phyloP scores from a whole-genome alignment of 2,329 filamentous ascomycete species.

The Beauveria australis region DNA sequence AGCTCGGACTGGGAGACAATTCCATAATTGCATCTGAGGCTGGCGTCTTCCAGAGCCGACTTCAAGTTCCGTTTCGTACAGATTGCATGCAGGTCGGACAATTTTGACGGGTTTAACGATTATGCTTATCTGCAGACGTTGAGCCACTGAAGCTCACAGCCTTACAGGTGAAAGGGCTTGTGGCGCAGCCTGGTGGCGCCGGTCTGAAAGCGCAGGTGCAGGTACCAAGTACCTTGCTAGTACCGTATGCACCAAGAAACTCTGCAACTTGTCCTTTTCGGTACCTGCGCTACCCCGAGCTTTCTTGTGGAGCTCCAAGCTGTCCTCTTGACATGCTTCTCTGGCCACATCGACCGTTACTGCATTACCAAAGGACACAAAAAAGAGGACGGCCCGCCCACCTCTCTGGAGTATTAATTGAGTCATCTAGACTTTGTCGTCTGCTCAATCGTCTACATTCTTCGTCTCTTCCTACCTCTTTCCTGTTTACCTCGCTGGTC shows the following conservation, averaged over 20 bases:
- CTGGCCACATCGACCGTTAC: slow-evolving; percentile 10
- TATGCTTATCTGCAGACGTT: too few species aligned
- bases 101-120: too few species aligned
- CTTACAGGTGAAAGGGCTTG: background rate
- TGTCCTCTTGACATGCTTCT: slow-evolving; percentile 3
- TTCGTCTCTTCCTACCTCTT: background rate
- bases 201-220: background rate
- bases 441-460: background rate
- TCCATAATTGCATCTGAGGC: too few species aligned
- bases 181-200: background rate
- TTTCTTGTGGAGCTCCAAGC: background rate
- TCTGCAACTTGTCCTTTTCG: slow-evolving; percentile 30
- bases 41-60: too few species aligned
- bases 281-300: background rate
- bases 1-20: too few species aligned
- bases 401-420: background rate
- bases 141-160: background rate
- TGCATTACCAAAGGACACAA: background rate
- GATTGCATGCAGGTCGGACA: too few species aligned
- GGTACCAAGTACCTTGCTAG: slow-evolving; percentile 3
- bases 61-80: too few species aligned
- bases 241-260: slow-evolving; percentile 1
- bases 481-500: background rate
- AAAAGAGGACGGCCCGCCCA: slow-evolving; percentile 1
- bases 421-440: background rate